Conservation (phyloP, 176 grass and related monocot species). For the Hyparrhenia diplandra region DNA sequence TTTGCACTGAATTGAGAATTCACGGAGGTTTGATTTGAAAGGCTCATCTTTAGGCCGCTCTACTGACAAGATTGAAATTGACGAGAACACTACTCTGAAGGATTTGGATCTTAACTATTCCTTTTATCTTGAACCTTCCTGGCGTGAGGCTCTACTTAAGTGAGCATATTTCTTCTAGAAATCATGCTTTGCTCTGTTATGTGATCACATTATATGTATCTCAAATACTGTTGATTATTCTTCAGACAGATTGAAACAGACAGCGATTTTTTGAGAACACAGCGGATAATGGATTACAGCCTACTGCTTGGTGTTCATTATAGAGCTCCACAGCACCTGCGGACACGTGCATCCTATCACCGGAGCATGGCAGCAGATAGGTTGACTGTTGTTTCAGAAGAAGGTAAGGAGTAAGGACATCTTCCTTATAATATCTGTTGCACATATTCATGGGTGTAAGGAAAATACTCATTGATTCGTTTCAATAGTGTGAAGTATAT, state of each 20-base stretch:
- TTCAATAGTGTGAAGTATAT: not conserved
- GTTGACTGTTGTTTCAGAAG: conserved; percentile 76
- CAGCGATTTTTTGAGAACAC: conserved; percentile 73
- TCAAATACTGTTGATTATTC: not conserved
- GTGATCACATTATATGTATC: not conserved
- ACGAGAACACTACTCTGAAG: conserved; percentile 97
- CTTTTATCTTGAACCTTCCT: conserved; percentile 98
- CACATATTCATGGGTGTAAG: not conserved
- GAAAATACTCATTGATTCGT: not conserved
- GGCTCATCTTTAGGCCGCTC: conserved; percentile 93
- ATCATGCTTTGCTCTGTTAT: not conserved
- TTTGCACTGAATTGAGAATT: conserved; percentile 98
- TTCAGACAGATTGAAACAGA: conserved; percentile 89
- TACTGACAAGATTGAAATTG: conserved; percentile 92
- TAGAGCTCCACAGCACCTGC: conserved; percentile 83
- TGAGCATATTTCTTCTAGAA: conserved; percentile 31
- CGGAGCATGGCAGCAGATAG: conserved; percentile 53
- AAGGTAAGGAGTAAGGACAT: conserved; percentile 45
- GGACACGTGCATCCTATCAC: conserved; percentile 38
- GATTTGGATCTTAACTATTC: conserved; percentile 93
- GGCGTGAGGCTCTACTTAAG: conserved; percentile 91
- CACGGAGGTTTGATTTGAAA: conserved; percentile 97
- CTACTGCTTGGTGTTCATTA: conserved; percentile 95
- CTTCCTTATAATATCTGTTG: not conserved
- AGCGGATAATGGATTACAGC: conserved; percentile 98